Conservation (phyloP, 306 rosid genomes). For the Dalbergia oliveri region DNA sequence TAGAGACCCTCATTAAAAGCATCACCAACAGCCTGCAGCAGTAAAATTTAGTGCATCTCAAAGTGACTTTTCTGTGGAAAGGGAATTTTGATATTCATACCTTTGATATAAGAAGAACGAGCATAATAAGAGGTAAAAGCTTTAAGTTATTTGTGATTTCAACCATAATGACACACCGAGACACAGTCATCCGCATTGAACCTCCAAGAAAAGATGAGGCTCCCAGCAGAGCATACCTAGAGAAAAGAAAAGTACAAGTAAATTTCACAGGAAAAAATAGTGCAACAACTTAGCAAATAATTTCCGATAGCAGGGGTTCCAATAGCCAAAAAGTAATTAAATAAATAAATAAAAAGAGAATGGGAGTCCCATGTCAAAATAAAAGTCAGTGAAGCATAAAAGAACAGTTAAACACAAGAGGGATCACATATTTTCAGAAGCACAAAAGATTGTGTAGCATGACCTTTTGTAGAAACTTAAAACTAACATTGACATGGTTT, state of each 20-base stretch:
- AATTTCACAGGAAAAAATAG: no score
- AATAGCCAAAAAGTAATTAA: conserved; percentile 7
- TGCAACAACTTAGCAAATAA: conserved; percentile 25
- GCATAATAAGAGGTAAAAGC: conserved; percentile 91
- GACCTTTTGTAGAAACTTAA: background rate
- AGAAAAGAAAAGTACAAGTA: conserved; percentile 41
- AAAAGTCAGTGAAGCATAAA: background rate
- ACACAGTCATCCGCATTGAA: conserved; percentile 97
- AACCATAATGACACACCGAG: conserved; percentile 97
- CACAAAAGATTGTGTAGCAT: background rate
- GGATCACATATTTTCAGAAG: background rate
- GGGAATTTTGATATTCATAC: conserved; percentile 52
- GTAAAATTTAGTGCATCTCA: conserved; percentile 36
- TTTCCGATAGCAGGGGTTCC: conserved; percentile 7
- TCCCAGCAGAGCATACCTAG: conserved; percentile 95
- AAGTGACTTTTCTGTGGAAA: conserved; percentile 15
- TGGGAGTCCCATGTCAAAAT: background rate
- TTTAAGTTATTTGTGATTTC: conserved; percentile 94
- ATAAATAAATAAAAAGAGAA: background rate
- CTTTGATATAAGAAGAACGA: conserved; percentile 98
- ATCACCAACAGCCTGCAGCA: conserved; percentile 89
- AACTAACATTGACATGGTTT: background rate
- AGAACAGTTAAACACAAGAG: background rate
- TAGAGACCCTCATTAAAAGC: conserved; percentile 82
- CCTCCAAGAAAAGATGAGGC: conserved; percentile 99